A percentile compares a stretch with the other conserved stretches of the same genome.
Evolutionary conservation across 208 protist species (phyloP).

Genomic region (Polymyxa betae): DNA sequence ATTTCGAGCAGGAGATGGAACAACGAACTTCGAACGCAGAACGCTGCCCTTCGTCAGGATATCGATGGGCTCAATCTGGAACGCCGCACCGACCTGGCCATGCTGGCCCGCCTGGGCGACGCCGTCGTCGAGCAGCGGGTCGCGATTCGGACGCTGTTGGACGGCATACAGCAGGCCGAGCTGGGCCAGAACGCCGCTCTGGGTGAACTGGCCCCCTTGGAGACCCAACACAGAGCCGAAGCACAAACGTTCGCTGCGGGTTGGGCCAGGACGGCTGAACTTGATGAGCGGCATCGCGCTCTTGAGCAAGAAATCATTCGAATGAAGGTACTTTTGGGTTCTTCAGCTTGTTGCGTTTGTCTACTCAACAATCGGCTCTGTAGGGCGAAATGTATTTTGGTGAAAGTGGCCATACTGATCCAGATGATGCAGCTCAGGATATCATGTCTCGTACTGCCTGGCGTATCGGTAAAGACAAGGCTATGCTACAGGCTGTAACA

Average conservation of each 20-base stretch:
- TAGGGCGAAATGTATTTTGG: slow-evolving; percentile 48
- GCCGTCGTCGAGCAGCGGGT: background rate
- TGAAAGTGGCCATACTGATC: background rate
- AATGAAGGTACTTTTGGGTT: background rate
- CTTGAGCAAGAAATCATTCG: slow-evolving; percentile 25
- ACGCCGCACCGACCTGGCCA: background rate
- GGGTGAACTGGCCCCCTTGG: background rate
- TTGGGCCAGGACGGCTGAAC: background rate
- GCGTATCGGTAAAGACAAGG: slow-evolving; percentile 14
- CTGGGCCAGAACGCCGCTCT: background rate
- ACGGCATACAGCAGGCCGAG: background rate
- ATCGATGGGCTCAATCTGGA: slow-evolving; percentile 45
- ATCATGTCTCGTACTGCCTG: slow-evolving; percentile 44
- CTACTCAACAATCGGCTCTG: background rate
- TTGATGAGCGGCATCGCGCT: background rate
- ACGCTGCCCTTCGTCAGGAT: background rate
- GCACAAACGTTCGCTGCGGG: background rate
- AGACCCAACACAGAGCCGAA: background rate
- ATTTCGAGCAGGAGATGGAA: background rate
- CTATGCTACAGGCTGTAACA: background rate
- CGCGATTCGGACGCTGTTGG: background rate
- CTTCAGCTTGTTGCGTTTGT: background rate
- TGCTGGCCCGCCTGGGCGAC: background rate
- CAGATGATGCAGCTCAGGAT: background rate
- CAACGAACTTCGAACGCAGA: slow-evolving; percentile 24